Evolutionary conservation across 2,329 filamentous ascomycete genomes (phyloP).

Genomic region (Neonectria hederae): DNA sequence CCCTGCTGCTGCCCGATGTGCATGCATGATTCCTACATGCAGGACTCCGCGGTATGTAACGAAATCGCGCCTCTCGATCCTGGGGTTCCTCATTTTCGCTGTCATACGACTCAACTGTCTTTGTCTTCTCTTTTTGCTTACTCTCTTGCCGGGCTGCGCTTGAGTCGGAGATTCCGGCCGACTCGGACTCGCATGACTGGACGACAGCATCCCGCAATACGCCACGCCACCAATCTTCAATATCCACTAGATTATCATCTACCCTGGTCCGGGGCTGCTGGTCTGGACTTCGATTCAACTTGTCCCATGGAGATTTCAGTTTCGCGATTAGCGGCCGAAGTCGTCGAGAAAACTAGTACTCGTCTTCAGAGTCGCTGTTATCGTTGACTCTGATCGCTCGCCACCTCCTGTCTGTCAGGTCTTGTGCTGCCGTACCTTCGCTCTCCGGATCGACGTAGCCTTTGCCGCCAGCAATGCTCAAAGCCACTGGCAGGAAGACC

Average conservation of each 20-base stretch:
- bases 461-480: constrained; percentile 85
- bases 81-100: background rate
- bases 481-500: constrained; percentile 87
- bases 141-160: background rate
- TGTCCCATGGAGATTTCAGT: background rate
- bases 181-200: background rate
- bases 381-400: constrained; percentile 81
- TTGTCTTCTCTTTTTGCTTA: background rate
- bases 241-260: background rate
- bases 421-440: constrained; percentile 89
- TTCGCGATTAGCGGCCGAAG: constrained; percentile 4
- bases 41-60: background rate
- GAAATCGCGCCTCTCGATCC: background rate
- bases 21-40: background rate
- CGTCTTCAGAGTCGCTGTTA: constrained; percentile 77
- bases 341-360: constrained; percentile 49
- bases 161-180: background rate
- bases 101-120: background rate
- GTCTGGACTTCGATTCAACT: background rate
- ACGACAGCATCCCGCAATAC: background rate
- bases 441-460: constrained; percentile 90
- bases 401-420: constrained; percentile 82
- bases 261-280: background rate
- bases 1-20: background rate
- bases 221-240: background rate